phyloP scores from a whole-genome alignment of 148 eudicot genomes.

The Simmondsia chinensis region DNA sequence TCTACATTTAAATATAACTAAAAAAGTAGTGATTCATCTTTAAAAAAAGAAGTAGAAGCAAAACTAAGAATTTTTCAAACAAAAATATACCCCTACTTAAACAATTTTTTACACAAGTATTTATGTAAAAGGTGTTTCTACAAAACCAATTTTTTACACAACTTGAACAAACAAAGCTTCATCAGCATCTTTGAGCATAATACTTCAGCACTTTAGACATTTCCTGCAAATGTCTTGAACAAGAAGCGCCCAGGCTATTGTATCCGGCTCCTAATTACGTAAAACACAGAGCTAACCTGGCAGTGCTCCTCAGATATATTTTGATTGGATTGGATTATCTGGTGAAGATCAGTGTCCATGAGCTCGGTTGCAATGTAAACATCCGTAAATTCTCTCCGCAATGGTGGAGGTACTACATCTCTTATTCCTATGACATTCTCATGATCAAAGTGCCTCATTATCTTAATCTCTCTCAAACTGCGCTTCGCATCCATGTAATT shows the following conservation, averaged over 20 bases:
- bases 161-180: no score
- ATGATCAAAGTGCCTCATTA: constrained; percentile 85
- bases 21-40: no score
- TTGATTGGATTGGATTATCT: constrained; percentile 84
- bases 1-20: no score
- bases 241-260: background rate
- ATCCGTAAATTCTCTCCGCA: constrained; percentile 72
- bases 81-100: no score
- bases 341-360: constrained; percentile 97
- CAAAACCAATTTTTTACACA: no score
- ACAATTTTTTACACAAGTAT: no score
- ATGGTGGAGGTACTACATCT: constrained; percentile 86
- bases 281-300: constrained; percentile 37
- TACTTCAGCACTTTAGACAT: no score
- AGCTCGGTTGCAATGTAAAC: constrained; percentile 82
- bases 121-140: no score
- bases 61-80: no score
- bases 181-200: no score
- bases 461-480: constrained; percentile 91
- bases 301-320: constrained; percentile 84
- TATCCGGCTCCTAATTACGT: background rate
- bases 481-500: constrained; percentile 93
- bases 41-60: no score
- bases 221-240: no score
- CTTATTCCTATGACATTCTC: constrained; percentile 69